These are phyloP conservation scores for Alternaria alternata DNA, from an alignment of 2,329 filamentous ascomycete species.

Conservation along the genomic window DNA sequence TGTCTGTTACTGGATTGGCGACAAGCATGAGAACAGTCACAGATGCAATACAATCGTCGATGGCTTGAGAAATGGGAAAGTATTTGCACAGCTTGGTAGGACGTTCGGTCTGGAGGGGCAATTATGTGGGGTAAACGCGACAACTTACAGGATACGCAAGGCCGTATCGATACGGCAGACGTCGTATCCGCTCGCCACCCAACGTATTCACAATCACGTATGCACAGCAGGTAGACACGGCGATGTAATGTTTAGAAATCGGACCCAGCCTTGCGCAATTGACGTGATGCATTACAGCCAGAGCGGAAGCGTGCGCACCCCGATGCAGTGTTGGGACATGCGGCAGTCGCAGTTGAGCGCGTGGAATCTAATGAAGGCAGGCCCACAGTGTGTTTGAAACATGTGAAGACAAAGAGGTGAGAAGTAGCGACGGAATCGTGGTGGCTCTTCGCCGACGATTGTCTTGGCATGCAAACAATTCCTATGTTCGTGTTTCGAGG, in stretches of 20 bases:
- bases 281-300: not conserved
- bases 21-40: conserved; percentile 12
- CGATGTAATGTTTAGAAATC: not conserved
- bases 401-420: not conserved
- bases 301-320: not conserved
- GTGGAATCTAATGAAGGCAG: not conserved
- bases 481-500: not conserved
- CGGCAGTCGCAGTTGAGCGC: not conserved
- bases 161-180: not conserved
- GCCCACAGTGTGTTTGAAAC: not conserved
- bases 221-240: not conserved
- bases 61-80: not conserved
- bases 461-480: not conserved
- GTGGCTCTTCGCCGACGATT: not conserved
- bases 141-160: not conserved
- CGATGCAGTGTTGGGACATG: not conserved
- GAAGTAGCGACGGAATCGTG: not conserved
- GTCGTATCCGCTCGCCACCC: not conserved
- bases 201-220: not conserved
- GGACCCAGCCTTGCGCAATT: not conserved
- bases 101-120: conserved; percentile 8
- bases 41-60: not conserved
- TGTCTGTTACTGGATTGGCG: conserved; percentile 7
- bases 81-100: conserved; percentile 6
- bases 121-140: conserved; percentile 7